Conservation (phyloP, 2,329 filamentous ascomycete species). For the Sarocladiaceae sp. region DNA sequence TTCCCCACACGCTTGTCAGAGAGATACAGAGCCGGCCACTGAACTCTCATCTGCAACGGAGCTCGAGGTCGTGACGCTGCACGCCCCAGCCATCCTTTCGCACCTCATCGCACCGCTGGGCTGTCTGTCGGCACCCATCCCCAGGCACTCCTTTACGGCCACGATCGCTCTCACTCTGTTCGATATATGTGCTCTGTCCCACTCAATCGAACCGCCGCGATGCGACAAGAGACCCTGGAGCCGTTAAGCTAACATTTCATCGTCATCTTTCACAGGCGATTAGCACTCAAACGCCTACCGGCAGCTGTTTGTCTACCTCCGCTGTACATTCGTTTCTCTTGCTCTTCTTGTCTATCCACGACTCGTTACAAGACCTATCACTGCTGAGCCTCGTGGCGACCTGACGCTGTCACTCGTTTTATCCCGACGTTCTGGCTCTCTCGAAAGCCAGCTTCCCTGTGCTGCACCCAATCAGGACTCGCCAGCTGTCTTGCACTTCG, state of each 20-base stretch:
- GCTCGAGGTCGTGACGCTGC: background rate
- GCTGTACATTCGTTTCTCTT: too few relatives aligned
- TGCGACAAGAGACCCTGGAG: background rate
- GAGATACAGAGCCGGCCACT: too few relatives aligned
- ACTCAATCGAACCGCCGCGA: conserved; percentile 5
- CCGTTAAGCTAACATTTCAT: background rate
- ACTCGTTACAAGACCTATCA: too few relatives aligned
- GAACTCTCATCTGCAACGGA: too few relatives aligned
- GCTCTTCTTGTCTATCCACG: too few relatives aligned
- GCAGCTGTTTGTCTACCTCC: too few relatives aligned
- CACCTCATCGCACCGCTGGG: background rate
- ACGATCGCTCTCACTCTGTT: too few relatives aligned
- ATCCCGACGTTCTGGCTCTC: background rate
- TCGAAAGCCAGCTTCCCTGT: background rate
- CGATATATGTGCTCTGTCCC: background rate
- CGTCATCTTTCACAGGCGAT: too few relatives aligned
- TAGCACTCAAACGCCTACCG: too few relatives aligned
- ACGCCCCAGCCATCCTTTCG: conserved; percentile 3
- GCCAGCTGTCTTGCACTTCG: background rate
- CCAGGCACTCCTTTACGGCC: background rate
- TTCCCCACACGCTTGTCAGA: conserved; percentile 3
- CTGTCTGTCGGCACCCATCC: too few relatives aligned
- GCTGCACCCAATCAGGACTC: conserved; percentile 1
- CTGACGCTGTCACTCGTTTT: conserved; percentile 1
- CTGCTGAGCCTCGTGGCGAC: background rate